phyloP scores from a whole-genome alignment of 1,139 yeast species.

The Taphrina flavorubra region DNA sequence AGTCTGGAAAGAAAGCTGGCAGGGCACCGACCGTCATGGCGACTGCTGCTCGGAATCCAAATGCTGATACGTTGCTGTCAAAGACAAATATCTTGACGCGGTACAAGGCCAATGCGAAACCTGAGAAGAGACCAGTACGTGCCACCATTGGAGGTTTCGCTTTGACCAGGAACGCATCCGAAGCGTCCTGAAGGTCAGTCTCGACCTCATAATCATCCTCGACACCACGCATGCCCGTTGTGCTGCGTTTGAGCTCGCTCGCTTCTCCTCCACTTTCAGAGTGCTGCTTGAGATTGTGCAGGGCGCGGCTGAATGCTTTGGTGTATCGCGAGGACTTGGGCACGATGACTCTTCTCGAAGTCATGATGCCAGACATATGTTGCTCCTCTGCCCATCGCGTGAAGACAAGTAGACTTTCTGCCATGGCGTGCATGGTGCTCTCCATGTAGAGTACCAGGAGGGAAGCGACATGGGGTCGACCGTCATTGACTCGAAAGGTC shows the following conservation, averaged over 20 bases:
- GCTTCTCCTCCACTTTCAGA: background rate
- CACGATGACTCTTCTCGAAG: slow-evolving; percentile 13
- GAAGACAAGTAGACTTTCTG: slow-evolving; percentile 23
- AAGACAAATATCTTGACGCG: slow-evolving; percentile 20
- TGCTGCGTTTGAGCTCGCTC: background rate
- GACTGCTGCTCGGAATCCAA: slow-evolving; percentile 38
- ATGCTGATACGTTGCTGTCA: slow-evolving; percentile 23
- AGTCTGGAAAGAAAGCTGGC: slow-evolving; percentile 37
- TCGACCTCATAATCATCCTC: slow-evolving; percentile 9
- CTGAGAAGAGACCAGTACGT: slow-evolving; percentile 6
- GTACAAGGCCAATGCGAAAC: slow-evolving; percentile 4
- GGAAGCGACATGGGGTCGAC: slow-evolving; percentile 8
- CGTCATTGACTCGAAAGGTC: background rate
- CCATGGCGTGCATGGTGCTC: slow-evolving; percentile 21
- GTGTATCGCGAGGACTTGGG: slow-evolving; percentile 30
- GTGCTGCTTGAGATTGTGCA: slow-evolving; percentile 6
- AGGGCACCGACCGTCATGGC: slow-evolving; percentile 32
- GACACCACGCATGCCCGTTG: slow-evolving; percentile 13
- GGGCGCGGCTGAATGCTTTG: slow-evolving; percentile 14
- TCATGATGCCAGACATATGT: slow-evolving; percentile 25
- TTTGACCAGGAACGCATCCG: slow-evolving; percentile 14
- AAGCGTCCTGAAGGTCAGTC: slow-evolving; percentile 6
- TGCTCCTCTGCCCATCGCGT: slow-evolving; percentile 27
- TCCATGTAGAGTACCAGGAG: slow-evolving; percentile 28
- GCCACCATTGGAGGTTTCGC: slow-evolving; percentile 19